A percentile compares a stretch with the other conserved stretches of the same genome.
These are phyloP conservation scores for Penicillium digitatum DNA, from an alignment of 2,329 filamentous ascomycete species.

Conservation along the genomic window DNA sequence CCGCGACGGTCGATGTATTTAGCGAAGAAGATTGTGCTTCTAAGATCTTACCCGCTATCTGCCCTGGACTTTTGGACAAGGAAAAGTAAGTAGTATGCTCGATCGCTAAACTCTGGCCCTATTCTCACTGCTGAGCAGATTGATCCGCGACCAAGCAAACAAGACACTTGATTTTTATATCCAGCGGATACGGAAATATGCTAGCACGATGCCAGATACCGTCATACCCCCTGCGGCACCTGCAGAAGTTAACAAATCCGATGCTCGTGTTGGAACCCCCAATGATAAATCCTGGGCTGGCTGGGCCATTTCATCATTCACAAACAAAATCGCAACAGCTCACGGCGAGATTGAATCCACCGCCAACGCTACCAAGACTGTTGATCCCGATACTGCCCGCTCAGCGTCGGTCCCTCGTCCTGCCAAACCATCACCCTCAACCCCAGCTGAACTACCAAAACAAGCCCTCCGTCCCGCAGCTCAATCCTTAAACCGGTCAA, in stretches of 20 bases:
- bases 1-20: slow-evolving; percentile 81
- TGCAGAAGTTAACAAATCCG: slow-evolving; percentile 43
- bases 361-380: slow-evolving; percentile 45
- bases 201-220: slow-evolving; percentile 73
- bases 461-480: slow-evolving; percentile 23
- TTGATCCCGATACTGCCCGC: slow-evolving; percentile 43
- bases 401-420: slow-evolving; percentile 50
- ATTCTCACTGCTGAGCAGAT: slow-evolving; percentile 32
- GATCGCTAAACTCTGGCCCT: not conserved
- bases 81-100: slow-evolving; percentile 60
- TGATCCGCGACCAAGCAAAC: slow-evolving; percentile 84
- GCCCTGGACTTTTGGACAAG: slow-evolving; percentile 83
- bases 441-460: slow-evolving; percentile 22
- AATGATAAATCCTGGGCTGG: slow-evolving; percentile 76
- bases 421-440: slow-evolving; percentile 30
- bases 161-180: slow-evolving; percentile 87
- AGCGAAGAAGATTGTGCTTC: slow-evolving; percentile 82
- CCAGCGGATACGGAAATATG: slow-evolving; percentile 74
- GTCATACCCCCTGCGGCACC: slow-evolving; percentile 63
- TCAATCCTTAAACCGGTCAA: slow-evolving; percentile 35
- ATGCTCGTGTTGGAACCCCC: slow-evolving; percentile 75
- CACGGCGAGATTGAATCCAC: slow-evolving; percentile 77
- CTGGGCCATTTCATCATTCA: slow-evolving; percentile 98
- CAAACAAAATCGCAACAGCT: slow-evolving; percentile 81
- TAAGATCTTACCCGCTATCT: slow-evolving; percentile 78